These are phyloP conservation scores for Oryza longistaminata DNA, from an alignment of 176 grass and related monocot species.

Conservation along the genomic window DNA sequence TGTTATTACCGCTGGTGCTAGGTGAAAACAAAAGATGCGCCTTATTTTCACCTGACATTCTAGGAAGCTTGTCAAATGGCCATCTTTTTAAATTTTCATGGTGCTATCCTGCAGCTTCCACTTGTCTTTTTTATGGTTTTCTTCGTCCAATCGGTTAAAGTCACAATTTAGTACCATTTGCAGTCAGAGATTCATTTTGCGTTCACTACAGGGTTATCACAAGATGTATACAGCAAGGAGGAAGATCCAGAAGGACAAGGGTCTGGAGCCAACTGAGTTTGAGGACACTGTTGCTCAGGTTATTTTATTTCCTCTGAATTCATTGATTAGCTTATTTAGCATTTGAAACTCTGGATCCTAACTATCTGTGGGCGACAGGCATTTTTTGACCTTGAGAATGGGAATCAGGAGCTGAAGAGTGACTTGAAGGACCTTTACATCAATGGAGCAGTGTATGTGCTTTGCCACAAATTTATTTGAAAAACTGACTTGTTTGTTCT, in stretches of 20 bases:
- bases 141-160: too few relatives aligned
- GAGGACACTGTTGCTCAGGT: slow-evolving; percentile 78
- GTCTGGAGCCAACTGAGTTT: slow-evolving; percentile 66
- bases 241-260: slow-evolving; percentile 81
- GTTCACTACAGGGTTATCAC: neutral
- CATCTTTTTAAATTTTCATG: too few relatives aligned
- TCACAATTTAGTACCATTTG: neutral
- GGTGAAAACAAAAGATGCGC: too few relatives aligned
- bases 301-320: slow-evolving; percentile 17
- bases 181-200: neutral
- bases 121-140: too few relatives aligned
- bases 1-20: too few relatives aligned
- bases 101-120: too few relatives aligned
- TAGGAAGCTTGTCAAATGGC: too few relatives aligned
- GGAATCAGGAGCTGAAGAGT: slow-evolving; percentile 68
- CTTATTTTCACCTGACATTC: too few relatives aligned
- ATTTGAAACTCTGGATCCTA: slow-evolving; percentile 17
- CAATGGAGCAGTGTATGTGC: slow-evolving; percentile 48
- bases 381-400: slow-evolving; percentile 77
- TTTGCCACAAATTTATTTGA: slow-evolving; percentile 6
- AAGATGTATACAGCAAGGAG: slow-evolving; percentile 71
- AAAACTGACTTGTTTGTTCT: too few relatives aligned
- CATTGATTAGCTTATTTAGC: neutral
- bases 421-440: slow-evolving; percentile 83
- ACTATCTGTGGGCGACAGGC: slow-evolving; percentile 28